Base-by-base conservation (phyloP, 805 yeast genomes). In the Candida nonsorbophila region DNA sequence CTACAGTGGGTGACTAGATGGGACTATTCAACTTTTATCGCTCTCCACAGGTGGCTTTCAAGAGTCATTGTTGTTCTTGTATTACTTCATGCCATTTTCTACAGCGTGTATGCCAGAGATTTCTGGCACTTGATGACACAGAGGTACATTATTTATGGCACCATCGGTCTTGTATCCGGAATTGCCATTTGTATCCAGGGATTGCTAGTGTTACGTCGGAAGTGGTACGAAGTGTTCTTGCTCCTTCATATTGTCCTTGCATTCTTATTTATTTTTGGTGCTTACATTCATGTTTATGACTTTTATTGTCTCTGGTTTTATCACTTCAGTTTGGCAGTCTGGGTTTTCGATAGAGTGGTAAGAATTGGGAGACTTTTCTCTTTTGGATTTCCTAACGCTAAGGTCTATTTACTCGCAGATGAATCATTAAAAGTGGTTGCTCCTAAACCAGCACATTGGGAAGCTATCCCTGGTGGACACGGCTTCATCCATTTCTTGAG, bases 291-390 rank as follows among this genome's bases (percentile, higher is more conserved):
- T 37, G 64, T 77, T 49, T 62, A 68, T 41, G 42, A 57, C 56
- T 41, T 56, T 16, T 49, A 45, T 16, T 57, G 54, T 28, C 35
- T 47, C 19, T 50, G 59, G 51, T 70, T 56, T n/a, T 45, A 52
- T 35, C 75, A 72, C 33, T 69, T 75, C 4, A 47, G 78, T 6
- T 66, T 74, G 35, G 79, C 74, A 0, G 62, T 85, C 6, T 86
- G 95, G 95, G 67, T 61, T 2, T 64, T 75, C 40, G 94, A 86
- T 47, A 61, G 88, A 32, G 36, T 74, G 0, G 44, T 72, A 9
- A 67, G 95, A 38, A 35, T 78, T 7, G 55, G 67, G 1, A 67
- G 85, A 31, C 51, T 84, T 2, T 30, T 69, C 9, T 45, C 58
- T 18, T 79, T 80, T 37, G 95, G 95, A 5, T 74, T 69, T 14